Percentiles rank a stretch among this genome's conserved stretches.
Evolutionary conservation across 345 rosid genomes (phyloP).

Genomic region (Eucalyptus urophylla): DNA sequence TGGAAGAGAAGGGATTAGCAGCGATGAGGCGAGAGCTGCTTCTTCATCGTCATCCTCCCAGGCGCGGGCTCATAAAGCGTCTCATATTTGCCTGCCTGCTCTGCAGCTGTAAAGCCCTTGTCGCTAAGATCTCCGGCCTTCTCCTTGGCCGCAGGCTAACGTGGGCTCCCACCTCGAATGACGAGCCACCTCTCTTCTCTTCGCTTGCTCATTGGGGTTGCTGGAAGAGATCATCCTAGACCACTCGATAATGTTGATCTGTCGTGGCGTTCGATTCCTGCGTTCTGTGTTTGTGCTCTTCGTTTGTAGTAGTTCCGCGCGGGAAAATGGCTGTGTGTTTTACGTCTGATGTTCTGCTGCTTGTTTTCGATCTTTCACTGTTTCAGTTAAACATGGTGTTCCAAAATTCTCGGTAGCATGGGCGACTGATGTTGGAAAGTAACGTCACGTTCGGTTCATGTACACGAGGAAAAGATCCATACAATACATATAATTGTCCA

Average conservation of each 20-base stretch:
- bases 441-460: no score
- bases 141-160: background rate
- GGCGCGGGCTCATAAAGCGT: background rate
- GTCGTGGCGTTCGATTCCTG: background rate
- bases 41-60: background rate
- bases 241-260: background rate
- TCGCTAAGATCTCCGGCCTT: background rate
- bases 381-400: background rate
- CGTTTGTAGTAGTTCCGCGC: background rate
- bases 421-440: no score
- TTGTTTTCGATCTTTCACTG: background rate
- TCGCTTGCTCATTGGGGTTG: background rate
- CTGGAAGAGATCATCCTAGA: background rate
- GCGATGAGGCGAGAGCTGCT: background rate
- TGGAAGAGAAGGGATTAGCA: background rate
- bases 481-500: no score
- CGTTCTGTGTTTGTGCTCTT: background rate
- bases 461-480: accelerated
- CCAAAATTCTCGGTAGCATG: background rate
- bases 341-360: background rate
- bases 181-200: background rate
- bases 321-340: background rate
- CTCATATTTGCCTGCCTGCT: background rate
- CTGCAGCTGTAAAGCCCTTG: background rate
- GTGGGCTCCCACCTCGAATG: accelerated